These are phyloP conservation scores for Debaryomyces sp. DNA, from an alignment of 1,139 yeast species.

Conservation along the genomic window DNA sequence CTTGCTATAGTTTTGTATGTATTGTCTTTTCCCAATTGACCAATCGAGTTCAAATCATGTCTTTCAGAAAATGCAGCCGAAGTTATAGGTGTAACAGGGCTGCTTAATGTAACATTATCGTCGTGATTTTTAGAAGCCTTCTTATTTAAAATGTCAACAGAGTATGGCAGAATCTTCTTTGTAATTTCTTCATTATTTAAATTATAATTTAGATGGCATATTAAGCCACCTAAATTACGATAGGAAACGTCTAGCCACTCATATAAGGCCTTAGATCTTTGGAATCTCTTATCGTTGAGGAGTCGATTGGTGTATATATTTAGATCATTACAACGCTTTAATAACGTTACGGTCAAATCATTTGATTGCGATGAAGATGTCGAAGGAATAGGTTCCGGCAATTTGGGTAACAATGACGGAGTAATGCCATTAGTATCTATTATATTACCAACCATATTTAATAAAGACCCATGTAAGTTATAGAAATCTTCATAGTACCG, in stretches of 20 bases:
- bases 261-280: slow-evolving; percentile 27
- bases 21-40: background rate
- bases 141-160: slow-evolving; percentile 13
- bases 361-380: slow-evolving; percentile 1
- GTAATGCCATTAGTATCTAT: background rate
- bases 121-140: background rate
- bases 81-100: background rate
- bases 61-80: background rate
- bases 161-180: slow-evolving; percentile 23
- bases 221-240: slow-evolving; percentile 27
- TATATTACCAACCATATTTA: slow-evolving; percentile 13
- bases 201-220: slow-evolving; percentile 9
- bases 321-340: slow-evolving; percentile 35
- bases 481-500: slow-evolving; percentile 50
- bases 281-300: slow-evolving; percentile 28
- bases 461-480: slow-evolving; percentile 35
- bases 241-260: slow-evolving; percentile 36
- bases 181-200: slow-evolving; percentile 22
- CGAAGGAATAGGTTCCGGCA: slow-evolving; percentile 47
- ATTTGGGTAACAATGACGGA: slow-evolving; percentile 35
- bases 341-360: slow-evolving; percentile 12
- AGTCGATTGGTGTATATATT: slow-evolving; percentile 36
- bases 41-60: background rate
- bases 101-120: background rate
- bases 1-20: background rate